Percentiles rank a stretch among this genome's conserved stretches.
Conservation (phyloP, 1,284 basidiomycete species). For the Leccinum fallax region DNA sequence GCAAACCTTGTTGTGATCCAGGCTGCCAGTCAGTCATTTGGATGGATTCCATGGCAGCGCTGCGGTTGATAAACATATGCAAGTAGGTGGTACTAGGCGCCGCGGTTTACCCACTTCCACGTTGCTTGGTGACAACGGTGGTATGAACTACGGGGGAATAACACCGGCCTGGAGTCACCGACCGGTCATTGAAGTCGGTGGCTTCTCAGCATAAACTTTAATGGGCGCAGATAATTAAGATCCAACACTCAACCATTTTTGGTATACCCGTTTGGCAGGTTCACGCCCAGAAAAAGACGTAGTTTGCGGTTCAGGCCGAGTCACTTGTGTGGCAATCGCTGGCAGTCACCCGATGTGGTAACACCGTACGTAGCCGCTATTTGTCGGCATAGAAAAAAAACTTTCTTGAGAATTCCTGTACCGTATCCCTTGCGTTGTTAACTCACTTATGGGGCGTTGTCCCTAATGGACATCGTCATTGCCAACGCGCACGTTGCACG, state of each 20-base stretch:
- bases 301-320: conserved; percentile 5
- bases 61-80: conserved; percentile 17
- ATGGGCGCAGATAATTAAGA: conserved; percentile 3
- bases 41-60: conserved; percentile 1
- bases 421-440: conserved; percentile 17
- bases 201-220: not conserved
- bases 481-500: conserved; percentile 2
- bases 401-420: conserved; percentile 25
- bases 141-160: conserved; percentile 18
- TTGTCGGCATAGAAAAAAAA: conserved; percentile 18
- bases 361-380: conserved; percentile 26
- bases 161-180: conserved; percentile 1
- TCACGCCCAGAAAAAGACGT: conserved; percentile 3
- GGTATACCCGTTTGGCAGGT: conserved; percentile 2
- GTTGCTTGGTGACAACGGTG: conserved; percentile 19
- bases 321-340: not conserved
- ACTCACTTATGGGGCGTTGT: conserved; percentile 25
- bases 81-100: not conserved
- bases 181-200: not conserved
- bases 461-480: not conserved
- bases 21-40: not conserved
- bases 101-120: not conserved
- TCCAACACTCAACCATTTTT: conserved; percentile 5
- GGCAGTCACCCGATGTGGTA: conserved; percentile 18
- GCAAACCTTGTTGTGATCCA: conserved; percentile 6